A percentile compares a stretch with the other conserved stretches of the same genome.
Conservation (phyloP, 2,329 filamentous ascomycete species). For the Penicillium sp. region DNA sequence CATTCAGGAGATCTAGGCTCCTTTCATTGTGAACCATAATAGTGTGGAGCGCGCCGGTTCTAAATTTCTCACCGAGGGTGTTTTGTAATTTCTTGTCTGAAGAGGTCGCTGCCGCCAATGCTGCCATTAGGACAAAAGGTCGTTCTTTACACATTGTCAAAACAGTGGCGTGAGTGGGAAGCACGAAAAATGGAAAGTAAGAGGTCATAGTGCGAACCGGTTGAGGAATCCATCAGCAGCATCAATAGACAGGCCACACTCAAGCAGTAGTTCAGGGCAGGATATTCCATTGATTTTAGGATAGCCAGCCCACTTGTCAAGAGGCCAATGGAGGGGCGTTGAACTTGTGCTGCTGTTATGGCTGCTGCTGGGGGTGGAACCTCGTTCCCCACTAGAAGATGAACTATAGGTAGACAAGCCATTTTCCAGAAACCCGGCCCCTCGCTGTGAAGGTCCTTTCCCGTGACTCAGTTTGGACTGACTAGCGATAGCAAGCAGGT, state of each 20-base stretch:
- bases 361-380: background rate
- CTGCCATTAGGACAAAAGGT: background rate
- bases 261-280: background rate
- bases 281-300: background rate
- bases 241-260: background rate
- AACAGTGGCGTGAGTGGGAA: background rate
- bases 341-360: background rate
- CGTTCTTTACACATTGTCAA: background rate
- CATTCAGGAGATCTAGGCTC: slow-evolving; percentile 1
- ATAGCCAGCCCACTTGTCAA: background rate
- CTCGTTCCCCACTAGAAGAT: background rate
- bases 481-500: background rate
- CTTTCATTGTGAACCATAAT: background rate
- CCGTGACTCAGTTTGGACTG: background rate
- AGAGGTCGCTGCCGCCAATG: background rate
- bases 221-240: background rate
- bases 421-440: background rate
- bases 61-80: background rate
- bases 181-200: background rate
- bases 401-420: background rate
- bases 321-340: background rate
- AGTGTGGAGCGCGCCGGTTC: background rate
- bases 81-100: background rate
- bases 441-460: background rate
- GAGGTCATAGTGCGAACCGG: background rate